phyloP scores from a whole-genome alignment of 805 yeast species.

The Yarrowia bubula region DNA sequence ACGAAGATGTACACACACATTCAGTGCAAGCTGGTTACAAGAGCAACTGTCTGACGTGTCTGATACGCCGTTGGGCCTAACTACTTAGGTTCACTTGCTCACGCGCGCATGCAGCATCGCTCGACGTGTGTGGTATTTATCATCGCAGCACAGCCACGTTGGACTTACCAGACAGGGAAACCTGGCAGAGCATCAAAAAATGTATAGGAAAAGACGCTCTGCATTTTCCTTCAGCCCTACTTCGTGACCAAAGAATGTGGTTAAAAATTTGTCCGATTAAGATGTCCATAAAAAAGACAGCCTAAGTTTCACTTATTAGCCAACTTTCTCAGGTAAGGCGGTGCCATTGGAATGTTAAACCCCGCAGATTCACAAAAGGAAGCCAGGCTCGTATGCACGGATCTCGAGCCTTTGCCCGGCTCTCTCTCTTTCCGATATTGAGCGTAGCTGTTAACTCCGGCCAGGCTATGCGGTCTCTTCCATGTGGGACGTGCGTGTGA shows the following conservation, averaged over 20 bases:
- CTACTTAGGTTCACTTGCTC: conserved; percentile 12
- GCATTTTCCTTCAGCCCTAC: neutral
- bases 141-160: neutral
- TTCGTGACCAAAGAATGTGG: neutral
- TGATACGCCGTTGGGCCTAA: conserved; percentile 8
- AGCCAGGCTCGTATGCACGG: neutral
- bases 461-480: neutral
- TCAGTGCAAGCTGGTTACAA: neutral
- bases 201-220: neutral
- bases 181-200: neutral
- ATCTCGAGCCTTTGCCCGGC: neutral
- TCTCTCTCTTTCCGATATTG: too few species aligned
- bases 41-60: conserved; percentile 8
- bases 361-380: neutral
- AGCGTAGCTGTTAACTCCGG: neutral
- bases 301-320: neutral
- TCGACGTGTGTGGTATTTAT: neutral
- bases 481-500: neutral
- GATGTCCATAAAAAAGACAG: conserved; percentile 20
- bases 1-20: neutral
- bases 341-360: conserved; percentile 11
- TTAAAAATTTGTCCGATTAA: neutral
- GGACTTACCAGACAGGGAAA: neutral
- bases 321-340: conserved; percentile 14
- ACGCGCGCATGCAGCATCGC: conserved; percentile 6